Base-by-base conservation (phyloP, 441 rosid genomes). In the Syzygium syzygioides region DNA sequence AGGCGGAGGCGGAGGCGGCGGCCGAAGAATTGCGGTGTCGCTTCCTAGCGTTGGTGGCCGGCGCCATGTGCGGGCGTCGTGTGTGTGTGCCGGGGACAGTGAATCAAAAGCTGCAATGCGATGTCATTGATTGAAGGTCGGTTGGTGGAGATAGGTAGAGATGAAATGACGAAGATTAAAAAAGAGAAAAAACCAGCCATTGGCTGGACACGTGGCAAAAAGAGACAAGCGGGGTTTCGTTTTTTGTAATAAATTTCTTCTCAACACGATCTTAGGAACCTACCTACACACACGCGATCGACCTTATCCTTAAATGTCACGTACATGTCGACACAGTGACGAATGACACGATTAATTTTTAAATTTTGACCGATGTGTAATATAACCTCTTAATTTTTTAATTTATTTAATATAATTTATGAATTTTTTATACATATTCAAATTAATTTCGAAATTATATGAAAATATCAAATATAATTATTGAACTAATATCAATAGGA, bases 11-110 rank as follows among this genome's bases (percentile, higher is more conserved):
- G 92, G 85, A 25, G 9, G 88, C 66, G 90, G 84, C 56, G 87
- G 87, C 89, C 89, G 92, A 4, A 32, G 86, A 54, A 85, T 86
- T 89, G 88, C 94, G 96, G 88, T 85, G 93, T 23, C 95, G 93
- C 87, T 93, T 94, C 71, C 89, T 91, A 20, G 87, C 23, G 91
- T 86, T 91, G 89, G 53, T 83, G 25, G 59, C 45, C 11, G 88
- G 34, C 41, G 48, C 62, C 62, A 85, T 55, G 19, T 34, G 37
- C 56, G 9, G 17, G 28, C n/a, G 83, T 76, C 83, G 83, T 7
- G 83, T 1, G n/a, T 7, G 52, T 3, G 26, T 3, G 28, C 30
- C 19, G 9, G 62, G 53, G 37, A 19, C 25, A 84, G 59, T 25
- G 60, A 30, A 85, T 19, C 50, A 9, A 37, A 85, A 55, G 62